phyloP scores from a whole-genome alignment of 495 filamentous ascomycete species.

The Talaromyces adpressus region DNA sequence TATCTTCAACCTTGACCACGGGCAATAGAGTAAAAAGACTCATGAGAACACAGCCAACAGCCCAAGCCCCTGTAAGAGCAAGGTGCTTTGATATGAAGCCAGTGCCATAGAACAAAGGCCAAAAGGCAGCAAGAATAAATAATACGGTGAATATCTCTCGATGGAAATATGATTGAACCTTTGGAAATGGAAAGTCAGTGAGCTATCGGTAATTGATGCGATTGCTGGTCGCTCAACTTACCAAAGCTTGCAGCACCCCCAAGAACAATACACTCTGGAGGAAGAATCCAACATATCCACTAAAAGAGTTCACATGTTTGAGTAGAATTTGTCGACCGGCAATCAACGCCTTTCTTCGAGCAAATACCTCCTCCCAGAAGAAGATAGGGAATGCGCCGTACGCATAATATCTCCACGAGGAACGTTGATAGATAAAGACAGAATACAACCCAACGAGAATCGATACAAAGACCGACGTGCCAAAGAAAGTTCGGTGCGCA shows the following conservation, averaged over 20 bases:
- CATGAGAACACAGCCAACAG: conserved; percentile 70
- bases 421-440: conserved; percentile 69
- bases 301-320: conserved; percentile 53
- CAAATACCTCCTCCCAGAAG: conserved; percentile 97
- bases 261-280: conserved; percentile 61
- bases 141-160: conserved; percentile 80
- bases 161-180: conserved; percentile 82
- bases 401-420: conserved; percentile 80
- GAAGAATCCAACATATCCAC: conserved; percentile 41
- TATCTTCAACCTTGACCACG: conserved; percentile 74
- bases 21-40: conserved; percentile 86
- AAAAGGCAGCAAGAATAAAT: conserved; percentile 67
- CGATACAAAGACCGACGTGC: conserved; percentile 64
- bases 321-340: conserved; percentile 65
- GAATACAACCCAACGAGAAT: conserved; percentile 69
- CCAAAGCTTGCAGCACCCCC: conserved; percentile 72
- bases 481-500: conserved; percentile 55
- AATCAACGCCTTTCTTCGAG: conserved; percentile 59
- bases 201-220: background rate
- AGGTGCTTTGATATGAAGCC: conserved; percentile 61
- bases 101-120: conserved; percentile 69
- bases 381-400: conserved; percentile 87
- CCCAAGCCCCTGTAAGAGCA: conserved; percentile 65
- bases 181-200: conserved; percentile 19
- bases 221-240: conserved; percentile 52